Percentiles rank a stretch among this genome's conserved stretches.
Conservation (phyloP, 768 basidiomycete species). For the Mycena indigotica region DNA sequence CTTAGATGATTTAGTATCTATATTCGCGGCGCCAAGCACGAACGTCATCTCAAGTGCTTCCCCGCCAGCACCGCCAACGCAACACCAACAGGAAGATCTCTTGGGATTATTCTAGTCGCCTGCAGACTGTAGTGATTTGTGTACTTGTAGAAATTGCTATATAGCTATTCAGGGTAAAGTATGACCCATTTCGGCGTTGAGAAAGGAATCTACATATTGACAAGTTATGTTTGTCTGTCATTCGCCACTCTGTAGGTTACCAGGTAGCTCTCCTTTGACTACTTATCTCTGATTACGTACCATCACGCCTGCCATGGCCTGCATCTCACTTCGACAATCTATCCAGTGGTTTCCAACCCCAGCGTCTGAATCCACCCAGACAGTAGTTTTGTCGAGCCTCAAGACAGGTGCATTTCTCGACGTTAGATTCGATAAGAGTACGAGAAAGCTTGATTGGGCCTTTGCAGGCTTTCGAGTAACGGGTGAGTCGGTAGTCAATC, state of each 20-base stretch:
- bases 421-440: constrained; percentile 35
- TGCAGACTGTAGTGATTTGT: no score
- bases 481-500: background rate
- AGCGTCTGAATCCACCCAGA: constrained; percentile 38
- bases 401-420: constrained; percentile 37
- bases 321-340: constrained; percentile 16
- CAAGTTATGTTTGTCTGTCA: no score
- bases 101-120: constrained; percentile 11
- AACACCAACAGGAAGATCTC: constrained; percentile 14
- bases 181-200: no score
- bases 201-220: no score
- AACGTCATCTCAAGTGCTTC: constrained; percentile 8
- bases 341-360: constrained; percentile 38
- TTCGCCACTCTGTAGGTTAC: no score
- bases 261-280: no score
- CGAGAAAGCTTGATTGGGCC: constrained; percentile 38
- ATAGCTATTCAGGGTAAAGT: no score
- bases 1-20: constrained; percentile 89
- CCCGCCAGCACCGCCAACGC: constrained; percentile 1
- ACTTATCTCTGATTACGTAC: no score
- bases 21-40: constrained; percentile 65
- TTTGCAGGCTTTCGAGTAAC: constrained; percentile 38
- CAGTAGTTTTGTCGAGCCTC: constrained; percentile 35
- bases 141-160: no score
- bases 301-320: no score